These are phyloP conservation scores for Daldinia concentrica DNA, from an alignment of 495 filamentous ascomycete genomes.

Conservation along the genomic window DNA sequence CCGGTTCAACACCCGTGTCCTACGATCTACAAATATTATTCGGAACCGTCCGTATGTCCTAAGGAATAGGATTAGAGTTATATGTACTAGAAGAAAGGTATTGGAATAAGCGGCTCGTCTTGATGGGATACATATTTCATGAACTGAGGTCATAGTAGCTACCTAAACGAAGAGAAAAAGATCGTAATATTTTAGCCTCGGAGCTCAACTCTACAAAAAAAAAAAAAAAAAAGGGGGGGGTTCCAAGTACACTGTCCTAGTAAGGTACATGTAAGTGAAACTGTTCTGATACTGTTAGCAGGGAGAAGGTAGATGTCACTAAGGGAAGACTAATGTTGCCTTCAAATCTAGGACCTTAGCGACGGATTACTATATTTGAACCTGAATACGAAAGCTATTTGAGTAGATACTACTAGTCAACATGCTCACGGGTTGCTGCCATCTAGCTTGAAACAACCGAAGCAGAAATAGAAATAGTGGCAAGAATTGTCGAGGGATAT, in stretches of 20 bases:
- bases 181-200: not conserved
- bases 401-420: not conserved
- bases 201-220: not conserved
- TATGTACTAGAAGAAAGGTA: not conserved
- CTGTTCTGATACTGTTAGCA: not conserved
- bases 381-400: not conserved
- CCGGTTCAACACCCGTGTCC: not conserved
- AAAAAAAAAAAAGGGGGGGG: too few relatives aligned
- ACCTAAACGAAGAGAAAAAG: not conserved
- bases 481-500: not conserved
- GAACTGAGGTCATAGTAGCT: not conserved
- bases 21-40: not conserved
- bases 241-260: not conserved
- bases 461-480: not conserved
- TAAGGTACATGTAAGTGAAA: not conserved
- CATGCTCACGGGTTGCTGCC: not conserved
- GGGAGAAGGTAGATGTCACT: not conserved
- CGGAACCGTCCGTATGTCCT: not conserved
- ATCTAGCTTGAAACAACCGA: not conserved
- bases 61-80: not conserved
- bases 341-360: not conserved
- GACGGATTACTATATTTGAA: not conserved
- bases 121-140: not conserved
- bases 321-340: not conserved
- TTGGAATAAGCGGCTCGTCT: not conserved